Evolutionary conservation across 2,329 filamentous ascomycete species (phyloP).

Genomic region (Pseudofabraea citricarpa): DNA sequence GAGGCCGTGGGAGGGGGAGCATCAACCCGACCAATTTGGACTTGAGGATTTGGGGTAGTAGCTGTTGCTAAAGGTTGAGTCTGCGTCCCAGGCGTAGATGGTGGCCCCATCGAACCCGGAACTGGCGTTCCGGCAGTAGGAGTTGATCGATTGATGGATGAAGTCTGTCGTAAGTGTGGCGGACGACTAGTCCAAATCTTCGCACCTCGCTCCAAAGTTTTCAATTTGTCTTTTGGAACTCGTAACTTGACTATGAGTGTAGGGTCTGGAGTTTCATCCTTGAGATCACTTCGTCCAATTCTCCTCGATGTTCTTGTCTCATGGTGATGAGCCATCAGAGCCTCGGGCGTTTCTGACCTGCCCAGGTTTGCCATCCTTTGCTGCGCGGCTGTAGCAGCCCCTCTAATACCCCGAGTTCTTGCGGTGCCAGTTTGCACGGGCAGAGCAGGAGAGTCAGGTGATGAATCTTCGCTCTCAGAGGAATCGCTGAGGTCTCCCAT

Average conservation of each 20-base stretch:
- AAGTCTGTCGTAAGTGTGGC: constrained; percentile 32
- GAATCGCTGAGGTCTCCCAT: constrained; percentile 70
- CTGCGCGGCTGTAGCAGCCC: constrained; percentile 80
- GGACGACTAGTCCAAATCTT: constrained; percentile 36
- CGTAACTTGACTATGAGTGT: constrained; percentile 67
- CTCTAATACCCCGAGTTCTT: constrained; percentile 81
- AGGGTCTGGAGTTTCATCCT: constrained; percentile 73
- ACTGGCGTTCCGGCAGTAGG: constrained; percentile 45
- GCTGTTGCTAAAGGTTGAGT: constrained; percentile 22
- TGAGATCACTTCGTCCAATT: constrained; percentile 51
- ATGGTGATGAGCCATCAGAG: constrained; percentile 61
- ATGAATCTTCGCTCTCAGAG: constrained; percentile 86
- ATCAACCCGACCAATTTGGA: constrained; percentile 62
- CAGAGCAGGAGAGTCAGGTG: constrained; percentile 77
- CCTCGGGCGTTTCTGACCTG: constrained; percentile 86
- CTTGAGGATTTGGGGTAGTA: constrained; percentile 36
- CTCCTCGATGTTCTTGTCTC: constrained; percentile 67
- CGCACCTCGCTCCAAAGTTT: constrained; percentile 56
- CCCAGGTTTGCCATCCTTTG: constrained; percentile 79
- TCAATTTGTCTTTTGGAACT: constrained; percentile 67
- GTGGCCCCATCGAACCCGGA: constrained; percentile 50
- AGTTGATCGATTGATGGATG: constrained; percentile 38
- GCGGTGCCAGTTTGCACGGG: constrained; percentile 69
- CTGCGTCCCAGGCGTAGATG: constrained; percentile 32
- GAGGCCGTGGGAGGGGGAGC: constrained; percentile 56